phyloP scores from a whole-genome alignment of 805 yeast species.

The Teunomyces cretensis region DNA sequence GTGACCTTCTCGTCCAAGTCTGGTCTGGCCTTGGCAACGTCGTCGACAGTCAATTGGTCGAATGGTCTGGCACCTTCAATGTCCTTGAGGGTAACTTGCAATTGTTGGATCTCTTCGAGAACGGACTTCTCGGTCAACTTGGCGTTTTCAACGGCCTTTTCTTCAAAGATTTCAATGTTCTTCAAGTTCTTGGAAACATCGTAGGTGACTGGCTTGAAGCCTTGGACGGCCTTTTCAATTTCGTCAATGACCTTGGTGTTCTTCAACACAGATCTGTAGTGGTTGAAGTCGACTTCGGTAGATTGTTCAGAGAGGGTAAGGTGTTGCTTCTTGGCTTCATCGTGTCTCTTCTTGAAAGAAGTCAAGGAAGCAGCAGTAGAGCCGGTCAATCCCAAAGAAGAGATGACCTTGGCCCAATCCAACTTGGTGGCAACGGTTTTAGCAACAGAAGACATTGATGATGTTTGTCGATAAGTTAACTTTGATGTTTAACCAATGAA shows the following conservation, averaged over 20 bases:
- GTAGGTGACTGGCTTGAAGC: slow-evolving; percentile 80
- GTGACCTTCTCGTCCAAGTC: slow-evolving; percentile 94
- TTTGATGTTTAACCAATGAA: slow-evolving; percentile 4
- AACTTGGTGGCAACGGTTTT: slow-evolving; percentile 78
- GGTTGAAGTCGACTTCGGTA: slow-evolving; percentile 73
- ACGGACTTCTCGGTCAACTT: slow-evolving; percentile 89
- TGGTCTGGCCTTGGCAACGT: slow-evolving; percentile 92
- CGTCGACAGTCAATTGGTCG: slow-evolving; percentile 94
- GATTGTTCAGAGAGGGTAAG: slow-evolving; percentile 70
- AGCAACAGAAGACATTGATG: slow-evolving; percentile 39
- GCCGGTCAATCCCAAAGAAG: slow-evolving; percentile 90
- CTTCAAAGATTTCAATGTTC: slow-evolving; percentile 90
- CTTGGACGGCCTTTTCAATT: slow-evolving; percentile 71
- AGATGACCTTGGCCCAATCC: slow-evolving; percentile 91
- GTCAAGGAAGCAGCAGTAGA: slow-evolving; percentile 84
- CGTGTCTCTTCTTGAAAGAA: slow-evolving; percentile 96
- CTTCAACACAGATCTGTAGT: slow-evolving; percentile 78
- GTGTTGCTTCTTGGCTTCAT: slow-evolving; percentile 88
- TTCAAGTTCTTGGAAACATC: slow-evolving; percentile 88
- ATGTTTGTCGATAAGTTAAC: slow-evolving; percentile 6
- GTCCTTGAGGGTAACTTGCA: slow-evolving; percentile 85
- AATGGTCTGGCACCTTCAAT: slow-evolving; percentile 97
- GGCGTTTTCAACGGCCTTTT: slow-evolving; percentile 94
- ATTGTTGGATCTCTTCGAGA: slow-evolving; percentile 77
- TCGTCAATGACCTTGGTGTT: slow-evolving; percentile 78